Conservation (phyloP, 257 asterid species). For the Thymus quinquecostatus region DNA sequence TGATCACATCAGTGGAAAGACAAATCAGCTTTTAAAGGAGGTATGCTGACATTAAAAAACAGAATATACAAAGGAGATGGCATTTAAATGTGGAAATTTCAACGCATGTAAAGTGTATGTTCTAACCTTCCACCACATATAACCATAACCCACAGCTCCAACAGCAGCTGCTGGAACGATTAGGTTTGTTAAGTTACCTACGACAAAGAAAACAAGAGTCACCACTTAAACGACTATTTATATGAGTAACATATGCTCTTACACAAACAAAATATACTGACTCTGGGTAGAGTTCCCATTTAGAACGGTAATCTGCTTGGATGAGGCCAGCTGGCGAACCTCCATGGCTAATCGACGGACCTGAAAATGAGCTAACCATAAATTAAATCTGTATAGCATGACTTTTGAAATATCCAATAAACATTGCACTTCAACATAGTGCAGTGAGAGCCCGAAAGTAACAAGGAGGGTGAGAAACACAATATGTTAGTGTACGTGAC, state of each 20-base stretch:
- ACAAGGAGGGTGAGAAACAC: conserved; percentile 2
- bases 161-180: conserved; percentile 71
- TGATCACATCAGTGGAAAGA: conserved; percentile 4
- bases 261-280: conserved; percentile 34
- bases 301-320: conserved; percentile 65
- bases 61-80: not conserved
- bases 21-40: conserved; percentile 2
- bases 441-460: not conserved
- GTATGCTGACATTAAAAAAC: conserved; percentile 16
- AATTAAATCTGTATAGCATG: conserved; percentile 19
- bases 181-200: conserved; percentile 62
- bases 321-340: conserved; percentile 63
- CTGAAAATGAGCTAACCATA: conserved; percentile 40
- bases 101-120: conserved; percentile 17
- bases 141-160: conserved; percentile 91
- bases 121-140: conserved; percentile 98
- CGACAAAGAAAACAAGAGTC: conserved; percentile 22
- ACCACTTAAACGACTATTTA: not conserved
- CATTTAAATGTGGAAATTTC: not conserved
- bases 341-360: conserved; percentile 78
- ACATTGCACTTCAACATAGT: not conserved
- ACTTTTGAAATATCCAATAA: not conserved
- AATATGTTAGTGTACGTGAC: not conserved
- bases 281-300: conserved; percentile 66
- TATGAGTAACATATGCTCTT: not conserved